Evolutionary conservation across 352 stramenopile species (phyloP), one percentile per base, ranked within the genome.

Genomic region (Blastocystis sp.): DNA sequence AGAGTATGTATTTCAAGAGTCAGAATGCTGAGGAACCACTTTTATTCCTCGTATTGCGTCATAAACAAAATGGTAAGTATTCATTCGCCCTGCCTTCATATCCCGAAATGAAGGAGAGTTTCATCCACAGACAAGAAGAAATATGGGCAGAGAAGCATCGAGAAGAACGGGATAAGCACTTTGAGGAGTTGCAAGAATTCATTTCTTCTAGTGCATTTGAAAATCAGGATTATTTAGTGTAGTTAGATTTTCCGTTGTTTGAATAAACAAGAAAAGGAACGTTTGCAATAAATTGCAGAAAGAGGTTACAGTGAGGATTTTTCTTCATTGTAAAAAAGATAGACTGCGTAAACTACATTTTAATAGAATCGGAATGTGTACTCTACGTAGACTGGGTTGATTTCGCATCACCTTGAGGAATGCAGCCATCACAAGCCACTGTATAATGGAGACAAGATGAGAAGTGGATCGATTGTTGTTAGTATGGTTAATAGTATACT

Each of bases 21-120:
- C n/a, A 56, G 37, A 77, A 77, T 40, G 64, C 0, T 33, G 40
- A 77, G 19, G 64, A 77, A 19, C 30, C n/a, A 13, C 64, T 77
- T 24, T 51, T 11, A n/a, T 19, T 77, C 15, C 37, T 77, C n/a
- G 64, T 77, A 3, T 56, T 77, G 9, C 22, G 37, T 15, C 64
- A 77, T 42, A 77, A 77, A 19, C 64, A 77, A 35, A 77, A 77
- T 56, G 33, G 40, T 22, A 77, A 77, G 64, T 77, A 77, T 30
- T 77, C 64, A 24, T 77, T 77, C 40, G 64, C 64, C 9, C n/a
- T 77, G 35, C 64, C 64, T 48, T 24, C n/a, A 7, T 77, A 51
- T 56, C 64, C 64, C 2, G 64, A 51, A 42, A 77, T 77, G 64
- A 13, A 27, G 5, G n/a, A 77, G 19, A 24, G 4, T 3, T 77